These are phyloP conservation scores for Moringa oleifera DNA, from an alignment of 345 rosid species.

Conservation along the genomic window DNA sequence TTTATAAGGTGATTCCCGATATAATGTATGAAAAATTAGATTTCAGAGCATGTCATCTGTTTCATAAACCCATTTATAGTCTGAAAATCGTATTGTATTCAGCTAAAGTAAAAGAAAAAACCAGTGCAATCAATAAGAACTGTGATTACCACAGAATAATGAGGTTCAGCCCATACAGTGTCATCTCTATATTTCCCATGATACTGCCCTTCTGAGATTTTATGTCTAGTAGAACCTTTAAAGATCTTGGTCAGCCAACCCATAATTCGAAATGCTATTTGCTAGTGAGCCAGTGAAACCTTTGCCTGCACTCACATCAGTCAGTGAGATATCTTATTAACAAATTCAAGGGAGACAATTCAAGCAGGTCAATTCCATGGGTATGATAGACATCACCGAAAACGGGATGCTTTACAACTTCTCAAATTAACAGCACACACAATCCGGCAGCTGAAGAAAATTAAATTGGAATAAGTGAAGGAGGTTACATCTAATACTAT, in stretches of 20 bases:
- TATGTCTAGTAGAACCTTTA: constrained; percentile 61
- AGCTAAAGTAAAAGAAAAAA: constrained; percentile 1
- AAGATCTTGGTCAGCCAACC: constrained; percentile 82
- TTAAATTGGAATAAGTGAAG: too few species aligned
- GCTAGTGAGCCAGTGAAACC: constrained; percentile 18
- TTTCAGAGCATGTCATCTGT: constrained; percentile 4
- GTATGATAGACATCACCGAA: background rate
- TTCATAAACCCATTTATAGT: constrained; percentile 5
- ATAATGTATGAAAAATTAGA: background rate
- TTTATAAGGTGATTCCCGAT: too few species aligned
- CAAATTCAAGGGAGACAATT: constrained; percentile 15
- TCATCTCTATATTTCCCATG: constrained; percentile 47
- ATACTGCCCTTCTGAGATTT: constrained; percentile 34
- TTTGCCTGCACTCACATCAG: constrained; percentile 32
- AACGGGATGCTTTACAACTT: background rate
- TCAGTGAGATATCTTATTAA: constrained; percentile 13
- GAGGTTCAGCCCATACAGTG: constrained; percentile 47
- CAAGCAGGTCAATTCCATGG: constrained; percentile 2
- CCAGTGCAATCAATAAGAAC: background rate
- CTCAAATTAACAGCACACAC: background rate
- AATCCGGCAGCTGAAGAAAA: background rate
- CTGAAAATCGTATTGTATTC: background rate
- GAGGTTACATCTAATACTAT: too few species aligned
- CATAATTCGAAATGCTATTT: constrained; percentile 35
- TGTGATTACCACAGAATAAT: constrained; percentile 51